Base-by-base conservation (phyloP, 2,329 filamentous ascomycete species). In the Blastomyces silverae region DNA sequence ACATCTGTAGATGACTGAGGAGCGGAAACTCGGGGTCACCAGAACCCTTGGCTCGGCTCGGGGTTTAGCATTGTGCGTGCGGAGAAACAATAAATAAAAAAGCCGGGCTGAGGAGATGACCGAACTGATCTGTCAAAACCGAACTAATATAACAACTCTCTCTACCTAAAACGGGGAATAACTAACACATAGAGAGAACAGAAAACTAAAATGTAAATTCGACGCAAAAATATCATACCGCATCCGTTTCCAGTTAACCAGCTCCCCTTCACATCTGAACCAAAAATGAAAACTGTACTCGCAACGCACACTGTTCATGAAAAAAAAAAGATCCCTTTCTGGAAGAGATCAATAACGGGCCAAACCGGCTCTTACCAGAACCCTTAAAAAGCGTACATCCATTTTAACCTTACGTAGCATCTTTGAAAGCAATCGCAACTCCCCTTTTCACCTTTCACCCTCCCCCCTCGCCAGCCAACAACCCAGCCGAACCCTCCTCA, bases 401-500 rank as follows among this genome's bases (percentile, higher is more conserved):
- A 11, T 17, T 31, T 17, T 11, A 2, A 4, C 13, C 52, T 55
- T 28, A 8, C 3, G 4, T 50, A 13, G 22, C 20, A 10, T 48
- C 22, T 15, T 52, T 15, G 6, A 22, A 52, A 28, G n/a, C 11
- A 52, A 56, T 5, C 13, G 34, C 2, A 6, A 25, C 25, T 10
- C 39, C 57, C 13, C 46, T 20, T 31, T 20, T 46, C 22, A 60
- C 28, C 17, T 3, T 28, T 28, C 28, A 28, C n/a, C n/a, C 39
- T 15, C 15, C 58, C 28, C 53, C 31, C 6, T 37, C 37, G 3
- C 4, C 53, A 8, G 22, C 52, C 28, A 37, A 37, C 10, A 46
- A n/a, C 3, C 13, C 25, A 15, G 25, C 48, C 39, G 28, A 48
- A 20, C 25, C 28, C 6, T 46, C 37, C 31, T 67, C 65, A 56